Base-by-base conservation (phyloP, 2,329 filamentous ascomycete genomes). In the Pseudopithomyces chartarum region DNA sequence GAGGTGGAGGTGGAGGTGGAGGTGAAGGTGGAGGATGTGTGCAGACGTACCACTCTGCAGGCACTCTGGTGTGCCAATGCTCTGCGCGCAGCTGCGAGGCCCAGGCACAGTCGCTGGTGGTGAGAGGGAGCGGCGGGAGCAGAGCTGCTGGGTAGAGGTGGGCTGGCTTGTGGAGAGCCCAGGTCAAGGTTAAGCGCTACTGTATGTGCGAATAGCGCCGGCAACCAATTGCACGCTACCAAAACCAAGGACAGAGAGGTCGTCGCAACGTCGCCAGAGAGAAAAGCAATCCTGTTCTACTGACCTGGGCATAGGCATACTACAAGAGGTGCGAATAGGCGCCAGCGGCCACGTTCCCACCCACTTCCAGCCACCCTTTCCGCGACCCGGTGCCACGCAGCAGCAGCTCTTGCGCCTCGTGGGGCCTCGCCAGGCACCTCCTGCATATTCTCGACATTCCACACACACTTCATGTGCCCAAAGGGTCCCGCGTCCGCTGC, bases 11-110 rank as follows among this genome's bases (percentile, higher is more conserved):
- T 47, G 44, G 54, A 33, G 32, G 22, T 26, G n/a, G 33, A 8
- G 32, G 45, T 33, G 22, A 45, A 20, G 47, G 42, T 46, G 50
- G 33, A 32, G 38, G 20, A 47, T 5, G 11, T 17, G 38, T 32
- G 43, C 36, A 32, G 29, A 62, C 62, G 54, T 56, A 65, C 62
- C 55, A 39, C 46, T 43, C 55, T 55, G 58, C 56, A 52, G 39
- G 44, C 60, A 5, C 34, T 13, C 34, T 17, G 15, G 53, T 52
- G 57, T 44, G 54, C 46, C 57, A 40, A 22, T 33, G 40, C 29
- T 7, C 8, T 8, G 33, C 13, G 36, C 19, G 15, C 54, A 10
- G 26, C 26, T 17, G 12, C 22, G 8, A 8, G 17, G 29, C 36
- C 32, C 40, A 42, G 42, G 49, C 15, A 33, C 38, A 20, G 12